phyloP scores from a whole-genome alignment of 352 stramenopile genomes.

The Phytophthora sansomeana region DNA sequence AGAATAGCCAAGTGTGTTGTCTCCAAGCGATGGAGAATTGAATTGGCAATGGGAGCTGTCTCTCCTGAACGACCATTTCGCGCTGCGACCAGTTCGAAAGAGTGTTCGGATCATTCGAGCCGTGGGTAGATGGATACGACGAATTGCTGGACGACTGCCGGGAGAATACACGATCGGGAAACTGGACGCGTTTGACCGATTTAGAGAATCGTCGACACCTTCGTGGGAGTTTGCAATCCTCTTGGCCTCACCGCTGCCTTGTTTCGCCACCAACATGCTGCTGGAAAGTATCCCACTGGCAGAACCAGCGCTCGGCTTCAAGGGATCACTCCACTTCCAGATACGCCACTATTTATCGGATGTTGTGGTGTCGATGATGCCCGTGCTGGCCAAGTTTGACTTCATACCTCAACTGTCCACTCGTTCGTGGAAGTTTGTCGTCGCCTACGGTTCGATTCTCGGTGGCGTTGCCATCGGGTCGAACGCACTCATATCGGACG shows the following conservation, averaged over 20 bases:
- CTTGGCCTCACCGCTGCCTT: constrained; percentile 29
- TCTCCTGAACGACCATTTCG: constrained; percentile 3
- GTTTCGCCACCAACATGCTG: constrained; percentile 26
- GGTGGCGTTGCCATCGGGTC: constrained; percentile 19
- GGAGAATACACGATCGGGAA: constrained; percentile 45
- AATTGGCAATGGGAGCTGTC: constrained; percentile 11
- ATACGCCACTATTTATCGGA: constrained; percentile 25
- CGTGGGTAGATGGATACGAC: background rate
- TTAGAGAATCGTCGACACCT: background rate
- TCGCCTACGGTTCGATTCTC: constrained; percentile 19
- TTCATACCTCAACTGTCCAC: constrained; percentile 30
- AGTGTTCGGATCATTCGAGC: background rate
- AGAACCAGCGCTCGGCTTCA: constrained; percentile 12
- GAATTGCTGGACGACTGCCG: constrained; percentile 9
- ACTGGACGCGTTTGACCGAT: constrained; percentile 32
- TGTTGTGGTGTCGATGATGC: constrained; percentile 1
- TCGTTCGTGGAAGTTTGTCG: constrained; percentile 17
- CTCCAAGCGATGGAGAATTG: background rate
- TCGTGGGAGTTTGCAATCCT: constrained; percentile 8
- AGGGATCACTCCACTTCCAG: constrained; percentile 27
- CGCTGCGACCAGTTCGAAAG: background rate
- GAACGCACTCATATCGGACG: constrained; percentile 20
- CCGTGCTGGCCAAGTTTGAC: constrained; percentile 18
- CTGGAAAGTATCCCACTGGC: constrained; percentile 37
- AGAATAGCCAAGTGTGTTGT: background rate